phyloP scores from a whole-genome alignment of 352 stramenopile species.

The Globisporangium spinosum region DNA sequence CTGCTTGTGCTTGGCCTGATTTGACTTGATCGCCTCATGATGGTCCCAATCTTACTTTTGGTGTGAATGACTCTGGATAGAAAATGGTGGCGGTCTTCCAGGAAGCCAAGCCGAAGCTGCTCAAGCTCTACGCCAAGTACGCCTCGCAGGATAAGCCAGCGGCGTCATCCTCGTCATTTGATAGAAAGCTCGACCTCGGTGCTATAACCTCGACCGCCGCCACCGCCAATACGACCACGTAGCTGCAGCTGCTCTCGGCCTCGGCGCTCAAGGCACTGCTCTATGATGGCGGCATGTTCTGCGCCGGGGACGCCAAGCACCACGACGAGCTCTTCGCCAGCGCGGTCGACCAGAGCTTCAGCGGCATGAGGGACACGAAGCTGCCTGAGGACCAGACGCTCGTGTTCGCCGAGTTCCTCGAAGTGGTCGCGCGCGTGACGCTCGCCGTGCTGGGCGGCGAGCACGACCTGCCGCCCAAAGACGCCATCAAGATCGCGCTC shows the following conservation, averaged over 20 bases:
- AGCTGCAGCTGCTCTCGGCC: conserved; percentile 45
- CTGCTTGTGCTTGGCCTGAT: background rate
- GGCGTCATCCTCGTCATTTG: too few relatives aligned
- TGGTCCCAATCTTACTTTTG: background rate
- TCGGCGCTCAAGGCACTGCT: conserved; percentile 57
- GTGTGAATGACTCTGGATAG: conserved; percentile 21
- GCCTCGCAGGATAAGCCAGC: conserved; percentile 14
- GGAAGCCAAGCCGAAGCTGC: conserved; percentile 68
- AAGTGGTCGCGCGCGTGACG: conserved; percentile 62
- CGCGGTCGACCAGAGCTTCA: conserved; percentile 65
- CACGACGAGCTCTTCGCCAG: conserved; percentile 57
- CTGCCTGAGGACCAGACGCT: conserved; percentile 37
- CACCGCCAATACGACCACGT: conserved; percentile 22
- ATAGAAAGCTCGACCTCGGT: too few relatives aligned
- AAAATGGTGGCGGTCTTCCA: conserved; percentile 66
- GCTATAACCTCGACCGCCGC: too few relatives aligned
- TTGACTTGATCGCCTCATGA: background rate
- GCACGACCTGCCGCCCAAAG: conserved; percentile 50
- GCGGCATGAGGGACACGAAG: conserved; percentile 33
- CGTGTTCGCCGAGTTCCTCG: conserved; percentile 75
- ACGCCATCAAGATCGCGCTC: conserved; percentile 75
- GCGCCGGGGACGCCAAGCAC: conserved; percentile 42
- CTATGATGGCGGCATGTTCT: conserved; percentile 79
- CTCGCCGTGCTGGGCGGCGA: conserved; percentile 49
- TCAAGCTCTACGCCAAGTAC: conserved; percentile 71